Base-by-base conservation (phyloP, 257 asterid genomes). In the Knoxia roxburghii region DNA sequence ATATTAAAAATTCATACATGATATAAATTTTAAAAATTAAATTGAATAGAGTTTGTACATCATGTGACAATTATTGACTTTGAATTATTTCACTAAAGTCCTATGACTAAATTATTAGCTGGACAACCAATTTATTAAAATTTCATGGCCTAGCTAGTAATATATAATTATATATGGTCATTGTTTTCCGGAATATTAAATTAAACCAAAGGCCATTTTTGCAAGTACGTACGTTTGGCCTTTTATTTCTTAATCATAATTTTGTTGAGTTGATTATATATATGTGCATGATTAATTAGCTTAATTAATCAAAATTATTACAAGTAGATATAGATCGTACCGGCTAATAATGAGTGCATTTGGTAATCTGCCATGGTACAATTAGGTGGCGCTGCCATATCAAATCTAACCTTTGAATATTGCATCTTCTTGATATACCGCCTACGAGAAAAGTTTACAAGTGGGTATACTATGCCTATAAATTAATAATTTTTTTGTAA, bases 351-450 rank as follows among this genome's bases (percentile, higher is more conserved):
- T n/a, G 6, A 53, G 53, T 67, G 71, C 41, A 56, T 56, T 54
- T 68, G 72, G 65, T 68, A 35, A 45, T 56, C 58, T 68, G 45
- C 58, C 46, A 68, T 26, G 64, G 11, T 68, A 41, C 61, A 68
- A 68, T 55, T 55, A 26, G 46, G 65, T 68, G 35, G 64, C 20
- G 63, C 51, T 21, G 45, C 13, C 41, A 5, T 58, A 55, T 68
- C 64, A 55, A 40, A 27, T 30, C 72, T 32, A 27, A 27, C 12
- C 30, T 14, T 55, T 24, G 30, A 52, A n/a, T n/a, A n/a, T 9
- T 37, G 4, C 41, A 3, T 37, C 41, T 37, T 37, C 41, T 37
- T 37, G n/a, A n/a, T n/a, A n/a, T n/a, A n/a, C n/a, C n/a, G n/a
- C n/a, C n/a, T n/a, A n/a, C n/a, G n/a, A n/a, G n/a, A n/a, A n/a